These are phyloP conservation scores for Brasenia schreberi DNA, from an alignment of 164 flowering plant species.

Conservation along the genomic window DNA sequence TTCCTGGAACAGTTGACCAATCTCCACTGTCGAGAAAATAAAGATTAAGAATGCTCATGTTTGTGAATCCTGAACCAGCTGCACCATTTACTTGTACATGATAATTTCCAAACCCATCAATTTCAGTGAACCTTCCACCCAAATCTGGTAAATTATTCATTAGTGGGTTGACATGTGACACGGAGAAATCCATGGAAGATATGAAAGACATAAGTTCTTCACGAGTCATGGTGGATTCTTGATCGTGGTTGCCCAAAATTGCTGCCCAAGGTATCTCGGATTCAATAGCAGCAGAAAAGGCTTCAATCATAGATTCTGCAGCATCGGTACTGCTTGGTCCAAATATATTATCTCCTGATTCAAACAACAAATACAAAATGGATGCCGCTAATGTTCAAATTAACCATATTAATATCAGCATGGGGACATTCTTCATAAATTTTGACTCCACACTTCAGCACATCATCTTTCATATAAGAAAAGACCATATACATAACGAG, in stretches of 20 bases:
- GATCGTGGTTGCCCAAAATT: slow-evolving; percentile 87
- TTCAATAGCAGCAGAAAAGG: slow-evolving; percentile 53
- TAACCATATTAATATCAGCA: too few species aligned
- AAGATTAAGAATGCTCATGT: slow-evolving; percentile 58
- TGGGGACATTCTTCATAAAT: too few species aligned
- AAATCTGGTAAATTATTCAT: slow-evolving; percentile 7
- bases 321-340: slow-evolving; percentile 75
- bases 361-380: too few species aligned
- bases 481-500: too few species aligned
- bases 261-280: slow-evolving; percentile 91
- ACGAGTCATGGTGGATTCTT: slow-evolving; percentile 85
- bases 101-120: slow-evolving; percentile 92
- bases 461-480: too few species aligned
- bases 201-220: slow-evolving; percentile 69
- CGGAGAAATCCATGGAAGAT: slow-evolving; percentile 74
- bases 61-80: slow-evolving; percentile 48
- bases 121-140: slow-evolving; percentile 9
- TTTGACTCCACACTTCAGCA: too few species aligned
- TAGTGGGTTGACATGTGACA: slow-evolving; percentile 53
- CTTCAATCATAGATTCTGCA: slow-evolving; percentile 67
- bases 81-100: slow-evolving; percentile 54
- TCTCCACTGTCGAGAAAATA: slow-evolving; percentile 91
- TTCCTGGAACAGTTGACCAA: slow-evolving; percentile 41
- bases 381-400: too few species aligned
- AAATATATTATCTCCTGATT: slow-evolving; percentile 78